Evolutionary conservation across 2,329 filamentous ascomycete species (phyloP).

Genomic region (Thelonectria olida): DNA sequence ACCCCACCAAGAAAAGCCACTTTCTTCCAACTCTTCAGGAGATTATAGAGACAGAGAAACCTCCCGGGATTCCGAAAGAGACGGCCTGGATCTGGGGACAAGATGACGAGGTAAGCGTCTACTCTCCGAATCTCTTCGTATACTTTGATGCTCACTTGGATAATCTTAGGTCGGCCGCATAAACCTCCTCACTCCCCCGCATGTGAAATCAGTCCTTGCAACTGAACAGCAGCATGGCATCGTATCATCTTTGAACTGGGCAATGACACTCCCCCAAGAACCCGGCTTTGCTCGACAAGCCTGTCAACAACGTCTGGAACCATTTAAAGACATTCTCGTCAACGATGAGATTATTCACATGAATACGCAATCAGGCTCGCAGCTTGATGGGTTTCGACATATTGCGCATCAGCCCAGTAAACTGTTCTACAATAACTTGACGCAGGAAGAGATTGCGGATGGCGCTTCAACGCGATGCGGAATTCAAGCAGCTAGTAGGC

Average conservation of each 20-base stretch:
- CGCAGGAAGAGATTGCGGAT: not conserved
- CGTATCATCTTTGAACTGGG: not conserved
- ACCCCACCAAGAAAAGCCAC: not conserved
- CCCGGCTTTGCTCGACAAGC: not conserved
- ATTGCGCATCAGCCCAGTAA: not conserved
- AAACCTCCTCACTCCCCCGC: not conserved
- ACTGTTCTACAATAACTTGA: not conserved
- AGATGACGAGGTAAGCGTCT: not conserved
- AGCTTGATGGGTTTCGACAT: conserved; percentile 2
- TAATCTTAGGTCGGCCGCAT: not conserved
- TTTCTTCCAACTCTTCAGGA: not conserved
- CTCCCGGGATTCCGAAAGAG: not conserved
- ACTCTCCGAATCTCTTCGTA: too few relatives aligned
- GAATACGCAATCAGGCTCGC: conserved; percentile 9
- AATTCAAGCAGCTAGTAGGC: not conserved
- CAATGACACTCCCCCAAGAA: not conserved
- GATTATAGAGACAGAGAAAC: not conserved
- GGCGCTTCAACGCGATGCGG: not conserved
- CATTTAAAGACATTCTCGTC: not conserved
- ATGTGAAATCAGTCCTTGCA: not conserved
- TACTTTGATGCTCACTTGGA: not conserved
- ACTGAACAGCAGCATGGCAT: not conserved
- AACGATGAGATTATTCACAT: not conserved
- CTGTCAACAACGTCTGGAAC: not conserved
- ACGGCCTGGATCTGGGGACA: conserved; percentile 8